Percentiles rank a stretch among this genome's conserved stretches.
Evolutionary conservation across 768 basidiomycete genomes (phyloP).

Genomic region (Pseudohyphozyma bogoriensis): DNA sequence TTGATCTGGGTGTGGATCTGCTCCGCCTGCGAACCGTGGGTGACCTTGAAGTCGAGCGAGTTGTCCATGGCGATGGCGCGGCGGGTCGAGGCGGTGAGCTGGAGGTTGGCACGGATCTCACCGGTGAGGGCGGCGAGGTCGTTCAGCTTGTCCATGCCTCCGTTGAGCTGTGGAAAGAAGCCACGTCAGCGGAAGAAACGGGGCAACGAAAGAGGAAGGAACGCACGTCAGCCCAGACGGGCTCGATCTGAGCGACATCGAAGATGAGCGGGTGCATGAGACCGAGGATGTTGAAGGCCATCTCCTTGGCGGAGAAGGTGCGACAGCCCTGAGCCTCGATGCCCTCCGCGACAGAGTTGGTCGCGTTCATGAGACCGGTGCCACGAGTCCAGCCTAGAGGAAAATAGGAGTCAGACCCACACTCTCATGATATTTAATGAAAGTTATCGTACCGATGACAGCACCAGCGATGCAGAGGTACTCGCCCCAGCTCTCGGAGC

Average conservation of each 20-base stretch:
- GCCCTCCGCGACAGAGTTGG: constrained; percentile 86
- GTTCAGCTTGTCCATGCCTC: constrained; percentile 93
- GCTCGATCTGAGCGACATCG: constrained; percentile 98
- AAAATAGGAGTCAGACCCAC: constrained; percentile 5
- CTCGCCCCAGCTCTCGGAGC: constrained; percentile 96
- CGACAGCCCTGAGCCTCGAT: constrained; percentile 86
- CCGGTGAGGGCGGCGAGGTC: constrained; percentile 85
- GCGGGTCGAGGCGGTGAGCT: constrained; percentile 81
- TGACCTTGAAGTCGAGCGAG: constrained; percentile 84
- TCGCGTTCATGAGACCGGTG: constrained; percentile 91
- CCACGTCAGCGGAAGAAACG: neutral
- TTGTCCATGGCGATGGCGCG: constrained; percentile 90
- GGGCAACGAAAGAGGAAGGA: neutral
- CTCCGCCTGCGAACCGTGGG: constrained; percentile 84
- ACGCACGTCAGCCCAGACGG: constrained; percentile 75
- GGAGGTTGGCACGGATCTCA: constrained; percentile 69
- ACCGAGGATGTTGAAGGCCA: constrained; percentile 99
- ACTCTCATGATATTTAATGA: neutral
- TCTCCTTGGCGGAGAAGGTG: constrained; percentile 98
- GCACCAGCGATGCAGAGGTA: constrained; percentile 96
- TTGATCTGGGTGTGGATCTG: constrained; percentile 82
- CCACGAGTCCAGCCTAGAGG: constrained; percentile 82
- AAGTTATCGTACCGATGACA: constrained; percentile 66
- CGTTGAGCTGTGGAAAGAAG: constrained; percentile 55
- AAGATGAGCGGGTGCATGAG: constrained; percentile 98